phyloP scores from a whole-genome alignment of 352 stramenopile genomes.

The Phytophthora fragariaefolia region DNA sequence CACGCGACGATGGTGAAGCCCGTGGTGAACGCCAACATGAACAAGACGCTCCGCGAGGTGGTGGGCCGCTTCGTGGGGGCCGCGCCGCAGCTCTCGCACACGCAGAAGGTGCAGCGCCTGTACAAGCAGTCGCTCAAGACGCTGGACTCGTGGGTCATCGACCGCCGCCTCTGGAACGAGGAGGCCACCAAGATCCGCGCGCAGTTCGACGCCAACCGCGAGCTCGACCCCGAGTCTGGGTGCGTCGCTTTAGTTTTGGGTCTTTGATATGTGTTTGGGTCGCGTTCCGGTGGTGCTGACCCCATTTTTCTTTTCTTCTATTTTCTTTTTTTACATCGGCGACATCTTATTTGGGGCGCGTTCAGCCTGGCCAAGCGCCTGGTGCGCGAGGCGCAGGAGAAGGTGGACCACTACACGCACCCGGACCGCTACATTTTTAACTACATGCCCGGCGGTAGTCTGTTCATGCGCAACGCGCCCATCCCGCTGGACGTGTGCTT shows the following conservation, averaged over 20 bases:
- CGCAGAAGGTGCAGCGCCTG: constrained; percentile 91
- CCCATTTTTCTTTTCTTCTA: too few species aligned
- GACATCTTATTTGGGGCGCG: too few species aligned
- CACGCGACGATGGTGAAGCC: constrained; percentile 60
- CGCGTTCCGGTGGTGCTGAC: constrained; percentile 41
- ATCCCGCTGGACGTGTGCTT: constrained; percentile 95
- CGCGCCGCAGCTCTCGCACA: constrained; percentile 81
- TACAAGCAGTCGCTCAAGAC: constrained; percentile 97
- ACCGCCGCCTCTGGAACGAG: constrained; percentile 96
- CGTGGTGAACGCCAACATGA: constrained; percentile 85
- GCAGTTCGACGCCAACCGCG: constrained; percentile 91
- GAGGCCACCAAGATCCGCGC: constrained; percentile 93
- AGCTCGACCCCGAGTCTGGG: constrained; percentile 64
- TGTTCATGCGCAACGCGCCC: constrained; percentile 99
- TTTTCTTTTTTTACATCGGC: too few species aligned
- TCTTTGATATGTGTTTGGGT: background rate
- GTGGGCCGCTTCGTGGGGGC: constrained; percentile 68
- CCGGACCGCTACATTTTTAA: constrained; percentile 97
- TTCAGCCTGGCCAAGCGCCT: constrained; percentile 82
- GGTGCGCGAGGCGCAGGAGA: constrained; percentile 92
- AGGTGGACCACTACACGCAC: constrained; percentile 95
- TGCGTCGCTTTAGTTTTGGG: constrained; percentile 39
- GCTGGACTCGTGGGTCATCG: constrained; percentile 94
- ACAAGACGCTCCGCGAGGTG: constrained; percentile 85
- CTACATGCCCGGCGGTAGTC: constrained; percentile 98